phyloP scores from a whole-genome alignment of 805 yeast genomes.

The Metschnikowia cerradonensis region DNA sequence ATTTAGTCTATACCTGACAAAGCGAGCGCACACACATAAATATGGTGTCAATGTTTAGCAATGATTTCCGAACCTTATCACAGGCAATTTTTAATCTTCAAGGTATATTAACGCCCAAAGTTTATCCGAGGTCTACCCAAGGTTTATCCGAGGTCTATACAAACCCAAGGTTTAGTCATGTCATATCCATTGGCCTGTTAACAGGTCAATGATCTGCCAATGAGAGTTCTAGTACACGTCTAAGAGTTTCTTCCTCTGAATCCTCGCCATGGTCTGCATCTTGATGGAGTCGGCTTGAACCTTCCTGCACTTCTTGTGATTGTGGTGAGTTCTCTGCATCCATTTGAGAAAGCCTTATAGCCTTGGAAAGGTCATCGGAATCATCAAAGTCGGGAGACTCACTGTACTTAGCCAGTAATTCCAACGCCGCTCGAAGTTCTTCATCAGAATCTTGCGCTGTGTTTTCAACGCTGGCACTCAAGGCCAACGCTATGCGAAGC shows the following conservation, averaged over 20 bases:
- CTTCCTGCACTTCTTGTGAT: neutral
- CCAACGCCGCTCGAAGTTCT: constrained; percentile 22
- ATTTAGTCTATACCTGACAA: too few species aligned
- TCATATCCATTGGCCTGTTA: too few species aligned
- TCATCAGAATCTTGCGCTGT: constrained; percentile 22
- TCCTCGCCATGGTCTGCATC: constrained; percentile 1
- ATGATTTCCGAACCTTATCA: too few species aligned
- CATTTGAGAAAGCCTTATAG: constrained; percentile 7
- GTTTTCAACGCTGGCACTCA: constrained; percentile 15
- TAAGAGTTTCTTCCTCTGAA: constrained; percentile 19
- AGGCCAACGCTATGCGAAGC: constrained; percentile 24
- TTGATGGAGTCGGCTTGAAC: neutral
- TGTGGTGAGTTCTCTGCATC: neutral
- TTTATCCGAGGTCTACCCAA: too few species aligned
- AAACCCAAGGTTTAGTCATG: too few species aligned
- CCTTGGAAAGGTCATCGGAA: constrained; percentile 3
- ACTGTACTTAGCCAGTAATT: constrained; percentile 7
- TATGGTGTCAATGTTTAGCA: too few species aligned
- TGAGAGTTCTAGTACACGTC: constrained; percentile 19
- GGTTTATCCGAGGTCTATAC: too few species aligned
- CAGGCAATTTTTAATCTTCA: too few species aligned
- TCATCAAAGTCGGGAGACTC: neutral
- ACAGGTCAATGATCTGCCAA: constrained; percentile 3
- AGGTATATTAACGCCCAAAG: too few species aligned
- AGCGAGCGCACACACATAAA: too few species aligned